A percentile compares a stretch with the other conserved stretches of the same genome.
Evolutionary conservation across 2,329 filamentous ascomycete species (phyloP).

Genomic region (Gnomoniopsis sp.): DNA sequence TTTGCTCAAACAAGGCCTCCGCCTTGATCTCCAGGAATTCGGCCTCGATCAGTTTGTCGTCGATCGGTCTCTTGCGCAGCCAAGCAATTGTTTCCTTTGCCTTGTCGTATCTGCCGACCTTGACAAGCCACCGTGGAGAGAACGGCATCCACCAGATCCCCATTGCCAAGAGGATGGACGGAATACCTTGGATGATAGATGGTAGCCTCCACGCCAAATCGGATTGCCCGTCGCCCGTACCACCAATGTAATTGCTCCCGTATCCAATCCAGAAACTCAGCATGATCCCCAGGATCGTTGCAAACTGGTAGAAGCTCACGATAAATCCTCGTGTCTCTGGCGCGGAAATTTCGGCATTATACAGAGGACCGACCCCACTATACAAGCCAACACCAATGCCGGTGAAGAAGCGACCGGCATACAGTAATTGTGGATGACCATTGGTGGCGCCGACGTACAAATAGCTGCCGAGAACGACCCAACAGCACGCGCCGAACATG

Average conservation of each 20-base stretch:
- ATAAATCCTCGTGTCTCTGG: conserved; percentile 66
- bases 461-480: conserved; percentile 43
- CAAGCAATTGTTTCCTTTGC: conserved; percentile 22
- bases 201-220: conserved; percentile 43
- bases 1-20: conserved; percentile 39
- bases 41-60: conserved; percentile 34
- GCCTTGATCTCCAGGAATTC: conserved; percentile 47
- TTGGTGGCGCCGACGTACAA: conserved; percentile 40
- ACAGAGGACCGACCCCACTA: conserved; percentile 42
- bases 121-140: conserved; percentile 45
- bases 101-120: conserved; percentile 26
- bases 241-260: conserved; percentile 44
- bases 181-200: conserved; percentile 41
- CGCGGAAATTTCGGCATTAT: conserved; percentile 52
- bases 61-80: conserved; percentile 27
- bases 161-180: conserved; percentile 31
- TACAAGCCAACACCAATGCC: conserved; percentile 47
- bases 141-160: conserved; percentile 45
- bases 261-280: conserved; percentile 46
- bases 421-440: conserved; percentile 37
- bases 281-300: conserved; percentile 56
- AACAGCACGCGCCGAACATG: conserved; percentile 46
- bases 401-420: conserved; percentile 47
- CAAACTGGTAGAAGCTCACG: conserved; percentile 63
- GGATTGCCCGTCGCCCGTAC: conserved; percentile 38